Percentiles rank a stretch among this genome's conserved stretches.
Evolutionary conservation across 768 basidiomycete genomes (phyloP).

Genomic region (Dictyophora rubrovolvata): DNA sequence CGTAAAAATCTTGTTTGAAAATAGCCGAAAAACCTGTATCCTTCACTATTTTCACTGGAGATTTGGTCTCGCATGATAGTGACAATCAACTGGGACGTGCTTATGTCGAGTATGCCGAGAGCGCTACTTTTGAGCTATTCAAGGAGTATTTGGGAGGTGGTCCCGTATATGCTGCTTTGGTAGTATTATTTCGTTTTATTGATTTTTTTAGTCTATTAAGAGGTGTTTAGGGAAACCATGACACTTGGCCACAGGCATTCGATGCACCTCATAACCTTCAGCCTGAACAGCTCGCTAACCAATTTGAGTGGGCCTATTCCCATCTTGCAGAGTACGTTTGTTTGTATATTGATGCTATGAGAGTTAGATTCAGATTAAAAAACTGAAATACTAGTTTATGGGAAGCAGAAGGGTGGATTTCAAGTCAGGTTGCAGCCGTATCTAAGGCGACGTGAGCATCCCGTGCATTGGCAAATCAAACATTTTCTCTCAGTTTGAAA

Average conservation of each 20-base stretch:
- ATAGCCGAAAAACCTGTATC: background rate
- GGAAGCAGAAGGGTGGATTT: constrained; percentile 9
- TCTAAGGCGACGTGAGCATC: constrained; percentile 2
- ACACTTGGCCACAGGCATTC: constrained; percentile 9
- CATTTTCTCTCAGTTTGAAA: background rate
- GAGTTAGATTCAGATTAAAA: background rate
- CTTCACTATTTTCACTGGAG: constrained; percentile 19
- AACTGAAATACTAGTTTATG: background rate
- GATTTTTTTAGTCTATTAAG: background rate
- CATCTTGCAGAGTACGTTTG: constrained; percentile 2
- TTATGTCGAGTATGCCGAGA: constrained; percentile 8
- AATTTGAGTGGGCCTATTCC: constrained; percentile 7
- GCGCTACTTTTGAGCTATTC: constrained; percentile 14
- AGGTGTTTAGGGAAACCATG: constrained; percentile 3
- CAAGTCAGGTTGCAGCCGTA: background rate
- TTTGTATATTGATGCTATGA: background rate
- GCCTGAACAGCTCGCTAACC: constrained; percentile 3
- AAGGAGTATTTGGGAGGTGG: constrained; percentile 15
- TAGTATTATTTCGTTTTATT: background rate
- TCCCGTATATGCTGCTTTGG: constrained; percentile 19
- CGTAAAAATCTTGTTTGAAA: background rate
- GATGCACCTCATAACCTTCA: constrained; percentile 5
- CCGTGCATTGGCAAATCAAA: background rate
- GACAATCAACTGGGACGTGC: constrained; percentile 14
- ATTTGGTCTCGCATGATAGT: constrained; percentile 18